These are phyloP conservation scores for Citrus cavaleriei DNA, from an alignment of 345 rosid genomes.

Conservation along the genomic window DNA sequence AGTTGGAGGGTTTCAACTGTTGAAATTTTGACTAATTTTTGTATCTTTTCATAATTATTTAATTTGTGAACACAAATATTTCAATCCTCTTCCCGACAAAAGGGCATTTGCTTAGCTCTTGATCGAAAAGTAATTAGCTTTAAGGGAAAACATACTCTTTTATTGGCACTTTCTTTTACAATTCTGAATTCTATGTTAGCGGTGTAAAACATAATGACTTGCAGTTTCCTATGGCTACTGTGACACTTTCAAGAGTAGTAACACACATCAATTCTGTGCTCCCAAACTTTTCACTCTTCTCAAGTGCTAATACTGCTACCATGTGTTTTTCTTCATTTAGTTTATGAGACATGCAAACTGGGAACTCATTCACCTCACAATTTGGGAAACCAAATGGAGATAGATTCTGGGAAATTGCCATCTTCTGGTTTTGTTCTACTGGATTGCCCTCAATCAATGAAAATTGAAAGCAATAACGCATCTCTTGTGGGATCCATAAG, in stretches of 20 bases:
- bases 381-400: slow-evolving; percentile 82
- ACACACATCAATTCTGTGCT: neutral
- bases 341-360: slow-evolving; percentile 89
- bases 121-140: neutral
- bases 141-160: neutral
- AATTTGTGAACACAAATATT: neutral
- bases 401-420: slow-evolving; percentile 62
- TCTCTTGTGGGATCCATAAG: slow-evolving; percentile 97
- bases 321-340: slow-evolving; percentile 30
- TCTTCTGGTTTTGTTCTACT: slow-evolving; percentile 82
- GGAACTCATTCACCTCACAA: slow-evolving; percentile 90
- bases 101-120: neutral
- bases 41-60: neutral
- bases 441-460: slow-evolving; percentile 98
- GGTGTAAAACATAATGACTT: neutral
- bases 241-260: neutral
- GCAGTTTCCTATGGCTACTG: neutral
- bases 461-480: slow-evolving; percentile 88
- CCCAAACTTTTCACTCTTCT: neutral
- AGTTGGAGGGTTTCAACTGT: neutral
- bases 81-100: neutral
- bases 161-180: neutral
- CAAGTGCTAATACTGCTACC: neutral
- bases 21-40: neutral
- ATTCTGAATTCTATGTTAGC: neutral